A percentile compares a stretch with the other conserved stretches of the same genome.
phyloP scores from a whole-genome alignment of 2,329 filamentous ascomycete species.

The Pestalotiopsis sp. region DNA sequence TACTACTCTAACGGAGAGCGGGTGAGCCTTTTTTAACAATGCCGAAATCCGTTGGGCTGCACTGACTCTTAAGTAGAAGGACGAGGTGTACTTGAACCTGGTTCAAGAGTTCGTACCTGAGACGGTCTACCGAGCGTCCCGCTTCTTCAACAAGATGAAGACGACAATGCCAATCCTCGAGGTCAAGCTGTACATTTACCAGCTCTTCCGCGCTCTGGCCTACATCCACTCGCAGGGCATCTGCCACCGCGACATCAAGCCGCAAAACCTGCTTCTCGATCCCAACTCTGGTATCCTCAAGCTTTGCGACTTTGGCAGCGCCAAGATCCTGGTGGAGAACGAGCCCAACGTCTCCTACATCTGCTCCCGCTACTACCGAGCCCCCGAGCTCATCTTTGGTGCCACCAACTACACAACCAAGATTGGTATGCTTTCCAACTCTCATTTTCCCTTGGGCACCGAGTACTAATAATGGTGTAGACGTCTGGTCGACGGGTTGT shows the following conservation, averaged over 20 bases:
- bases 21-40: conserved; percentile 56
- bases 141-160: conserved; percentile 99
- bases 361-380: conserved; percentile 97
- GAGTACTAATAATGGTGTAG: conserved; percentile 47
- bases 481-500: conserved; percentile 99
- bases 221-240: conserved; percentile 99
- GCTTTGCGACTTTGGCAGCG: conserved; percentile 97
- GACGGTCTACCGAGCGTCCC: conserved; percentile 95
- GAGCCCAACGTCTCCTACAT: conserved; percentile 99
- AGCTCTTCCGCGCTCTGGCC: conserved; percentile 95
- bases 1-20: conserved; percentile 99
- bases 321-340: conserved; percentile 97
- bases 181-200: conserved; percentile 99
- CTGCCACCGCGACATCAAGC: conserved; percentile 98
- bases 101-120: conserved; percentile 98
- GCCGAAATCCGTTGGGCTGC: background rate
- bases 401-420: conserved; percentile 99
- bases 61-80: conserved; percentile 64
- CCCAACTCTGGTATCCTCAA: conserved; percentile 90
- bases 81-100: conserved; percentile 98
- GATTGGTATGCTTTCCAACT: conserved; percentile 73
- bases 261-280: conserved; percentile 94
- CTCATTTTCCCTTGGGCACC: conserved; percentile 14
- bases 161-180: conserved; percentile 98
- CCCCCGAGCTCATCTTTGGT: conserved; percentile 96